Percentiles rank a stretch among this genome's conserved stretches.
Evolutionary conservation across 768 basidiomycete species (phyloP).

Genomic region (Lenzites betulinus): DNA sequence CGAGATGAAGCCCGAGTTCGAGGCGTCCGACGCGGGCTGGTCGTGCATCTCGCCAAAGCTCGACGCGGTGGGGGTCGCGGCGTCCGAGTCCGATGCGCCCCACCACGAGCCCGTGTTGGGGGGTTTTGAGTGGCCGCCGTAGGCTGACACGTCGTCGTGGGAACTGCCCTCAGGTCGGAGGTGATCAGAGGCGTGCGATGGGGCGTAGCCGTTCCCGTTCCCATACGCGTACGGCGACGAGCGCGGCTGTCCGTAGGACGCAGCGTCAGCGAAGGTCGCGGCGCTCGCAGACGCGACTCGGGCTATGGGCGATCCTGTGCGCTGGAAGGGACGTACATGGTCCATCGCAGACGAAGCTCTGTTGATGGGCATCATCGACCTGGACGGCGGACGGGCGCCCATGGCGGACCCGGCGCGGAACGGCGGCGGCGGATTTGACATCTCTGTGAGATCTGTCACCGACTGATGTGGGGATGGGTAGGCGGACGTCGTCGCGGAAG

Average conservation of each 20-base stretch:
- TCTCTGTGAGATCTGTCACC: constrained; percentile 39
- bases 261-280: constrained; percentile 48
- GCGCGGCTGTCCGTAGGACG: constrained; percentile 37
- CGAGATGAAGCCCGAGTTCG: constrained; percentile 67
- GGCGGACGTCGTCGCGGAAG: constrained; percentile 74
- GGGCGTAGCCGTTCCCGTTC: constrained; percentile 41
- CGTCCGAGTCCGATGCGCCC: constrained; percentile 49
- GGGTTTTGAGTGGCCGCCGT: constrained; percentile 32
- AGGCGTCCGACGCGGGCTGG: constrained; percentile 37
- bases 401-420: constrained; percentile 71
- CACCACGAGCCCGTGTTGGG: constrained; percentile 56
- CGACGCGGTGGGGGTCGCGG: constrained; percentile 67
- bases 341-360: constrained; percentile 81
- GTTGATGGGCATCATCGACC: constrained; percentile 57
- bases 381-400: constrained; percentile 51
- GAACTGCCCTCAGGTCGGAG: constrained; percentile 15
- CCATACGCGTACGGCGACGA: constrained; percentile 29
- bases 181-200: constrained; percentile 16
- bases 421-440: constrained; percentile 44
- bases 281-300: constrained; percentile 57
- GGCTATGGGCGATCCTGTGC: constrained; percentile 54
- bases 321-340: constrained; percentile 49
- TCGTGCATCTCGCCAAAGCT: constrained; percentile 62
- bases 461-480: constrained; percentile 76
- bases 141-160: constrained; percentile 20